phyloP scores from a whole-genome alignment of 2,329 filamentous ascomycete genomes.

The Calcarisporium arbuscula region DNA sequence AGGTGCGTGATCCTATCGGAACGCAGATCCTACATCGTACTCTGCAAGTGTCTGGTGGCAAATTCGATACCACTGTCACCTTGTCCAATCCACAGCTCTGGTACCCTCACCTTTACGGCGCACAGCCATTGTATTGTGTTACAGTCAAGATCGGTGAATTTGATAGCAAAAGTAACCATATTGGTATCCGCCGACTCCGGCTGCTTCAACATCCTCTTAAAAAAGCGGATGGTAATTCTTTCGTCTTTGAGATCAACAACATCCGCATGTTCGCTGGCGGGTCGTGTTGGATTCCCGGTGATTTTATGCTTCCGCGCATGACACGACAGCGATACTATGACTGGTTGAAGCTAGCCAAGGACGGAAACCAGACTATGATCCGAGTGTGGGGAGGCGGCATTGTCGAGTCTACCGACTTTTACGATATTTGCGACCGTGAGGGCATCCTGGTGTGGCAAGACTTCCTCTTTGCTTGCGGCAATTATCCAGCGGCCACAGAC shows the following conservation, averaged over 20 bases:
- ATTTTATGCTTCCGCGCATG: slow-evolving; percentile 66
- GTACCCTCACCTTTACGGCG: slow-evolving; percentile 66
- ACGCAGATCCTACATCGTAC: too few species aligned
- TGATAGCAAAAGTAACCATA: slow-evolving; percentile 47
- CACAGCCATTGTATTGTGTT: slow-evolving; percentile 62
- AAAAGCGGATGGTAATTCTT: slow-evolving; percentile 51
- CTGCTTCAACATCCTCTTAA: slow-evolving; percentile 49
- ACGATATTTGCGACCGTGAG: slow-evolving; percentile 60
- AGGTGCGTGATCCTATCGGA: too few species aligned
- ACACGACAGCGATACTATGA: slow-evolving; percentile 55
- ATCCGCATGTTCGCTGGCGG: slow-evolving; percentile 68
- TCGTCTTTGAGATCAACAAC: slow-evolving; percentile 69
- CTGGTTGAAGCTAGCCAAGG: slow-evolving; percentile 64
- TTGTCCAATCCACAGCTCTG: slow-evolving; percentile 56
- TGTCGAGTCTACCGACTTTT: slow-evolving; percentile 60
- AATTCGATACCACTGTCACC: not conserved
- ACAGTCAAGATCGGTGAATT: slow-evolving; percentile 37
- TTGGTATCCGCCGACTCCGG: slow-evolving; percentile 56
- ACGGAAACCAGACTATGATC: slow-evolving; percentile 71
- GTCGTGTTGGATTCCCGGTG: slow-evolving; percentile 74
- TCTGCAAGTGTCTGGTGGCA: slow-evolving; percentile 1
- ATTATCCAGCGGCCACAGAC: slow-evolving; percentile 58
- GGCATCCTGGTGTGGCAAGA: slow-evolving; percentile 66
- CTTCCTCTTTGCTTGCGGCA: slow-evolving; percentile 63
- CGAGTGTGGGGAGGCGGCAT: slow-evolving; percentile 68